Percentiles rank a stretch among this genome's conserved stretches.
Conservation (phyloP, 208 protist species). For the Angomonas desouzai region DNA sequence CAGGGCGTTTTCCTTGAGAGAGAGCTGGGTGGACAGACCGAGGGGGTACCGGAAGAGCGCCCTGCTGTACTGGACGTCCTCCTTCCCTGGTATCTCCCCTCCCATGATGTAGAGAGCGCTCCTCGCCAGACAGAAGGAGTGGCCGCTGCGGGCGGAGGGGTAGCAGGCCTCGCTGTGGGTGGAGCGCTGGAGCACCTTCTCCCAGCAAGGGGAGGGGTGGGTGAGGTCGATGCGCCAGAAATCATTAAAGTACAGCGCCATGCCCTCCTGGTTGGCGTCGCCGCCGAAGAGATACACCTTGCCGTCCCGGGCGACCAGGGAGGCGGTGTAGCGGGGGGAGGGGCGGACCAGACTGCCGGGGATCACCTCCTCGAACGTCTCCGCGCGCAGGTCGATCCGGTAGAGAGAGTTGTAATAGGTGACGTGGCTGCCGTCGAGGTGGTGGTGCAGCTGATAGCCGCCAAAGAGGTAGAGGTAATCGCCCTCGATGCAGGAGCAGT, state of each 20-base stretch:
- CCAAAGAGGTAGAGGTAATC: slow-evolving; percentile 66
- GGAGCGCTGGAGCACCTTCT: slow-evolving; percentile 10
- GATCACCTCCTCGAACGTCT: slow-evolving; percentile 21
- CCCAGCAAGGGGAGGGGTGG: slow-evolving; percentile 13
- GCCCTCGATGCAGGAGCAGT: slow-evolving; percentile 46
- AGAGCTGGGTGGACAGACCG: slow-evolving; percentile 29
- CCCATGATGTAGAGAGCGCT: slow-evolving; percentile 70
- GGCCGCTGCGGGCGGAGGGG: slow-evolving; percentile 60
- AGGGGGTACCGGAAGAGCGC: slow-evolving; percentile 57
- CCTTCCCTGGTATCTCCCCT: slow-evolving; percentile 40
- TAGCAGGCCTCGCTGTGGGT: slow-evolving; percentile 12
- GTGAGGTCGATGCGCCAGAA: slow-evolving; percentile 59
- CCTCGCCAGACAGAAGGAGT: slow-evolving; percentile 32
- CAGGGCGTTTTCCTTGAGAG: slow-evolving; percentile 45
- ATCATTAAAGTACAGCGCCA: slow-evolving; percentile 61
- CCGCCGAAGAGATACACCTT: slow-evolving; percentile 72
- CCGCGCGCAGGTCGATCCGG: slow-evolving; percentile 38
- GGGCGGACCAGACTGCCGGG: slow-evolving; percentile 15
- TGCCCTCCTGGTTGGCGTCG: slow-evolving; percentile 40
- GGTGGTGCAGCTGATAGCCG: slow-evolving; percentile 22
- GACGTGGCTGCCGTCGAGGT: neutral
- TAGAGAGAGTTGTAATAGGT: slow-evolving; percentile 51
- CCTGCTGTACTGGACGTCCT: slow-evolving; percentile 36
- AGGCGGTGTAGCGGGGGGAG: slow-evolving; percentile 43
- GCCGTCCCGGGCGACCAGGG: slow-evolving; percentile 43